Base-by-base conservation (phyloP, 192 early-diverging fungal species). In the Glomus cerebriforme region DNA sequence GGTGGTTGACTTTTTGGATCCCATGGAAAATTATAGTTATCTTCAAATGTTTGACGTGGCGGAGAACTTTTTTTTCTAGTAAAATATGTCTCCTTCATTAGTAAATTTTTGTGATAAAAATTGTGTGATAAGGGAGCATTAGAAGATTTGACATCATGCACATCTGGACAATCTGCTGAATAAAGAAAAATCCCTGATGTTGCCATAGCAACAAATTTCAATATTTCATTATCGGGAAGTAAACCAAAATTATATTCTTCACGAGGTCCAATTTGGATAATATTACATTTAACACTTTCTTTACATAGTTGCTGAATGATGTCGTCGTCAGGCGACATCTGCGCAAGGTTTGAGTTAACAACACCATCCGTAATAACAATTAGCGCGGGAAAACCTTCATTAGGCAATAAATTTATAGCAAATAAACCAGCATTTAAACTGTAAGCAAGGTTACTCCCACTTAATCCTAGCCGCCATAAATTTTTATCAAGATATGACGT, bases 351-450 rank as follows among this genome's bases (percentile, higher is more conserved):
- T 10, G 93, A 94, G 69, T 92, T 91, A 39, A 92, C 87, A 27
- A 93, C 91, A 68, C 93, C 93, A 76, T 95, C 94, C 0, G 92
- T 92, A 35, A 95, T 80, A 19, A 90, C 79, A 2, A 92, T 87
- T 60, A 95, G 81, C 2, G 86, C 83, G 7, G 85, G 84, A 1
- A 81, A 78, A 17, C 85, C 89, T 17, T 82, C 63, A 15, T 80
- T 68, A 10, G 88, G 86, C 68, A 86, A 78, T 65, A 90, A 73
- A 2, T 79, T 78, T 32, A 87, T 49, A 12, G 88, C 85, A 77
- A 89, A 87, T 77, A 86, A 77, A 26, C 89, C 89, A 71, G 89
- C 89, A 77, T 87, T 84, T 35, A 90, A 72, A 60, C 85, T 86
- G 43, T 89, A 90, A 15, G 88, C 85, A 8, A 90, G 64, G 80